Evolutionary conservation across 352 stramenopile genomes (phyloP).

Genomic region (Globisporangium takayamanum): DNA sequence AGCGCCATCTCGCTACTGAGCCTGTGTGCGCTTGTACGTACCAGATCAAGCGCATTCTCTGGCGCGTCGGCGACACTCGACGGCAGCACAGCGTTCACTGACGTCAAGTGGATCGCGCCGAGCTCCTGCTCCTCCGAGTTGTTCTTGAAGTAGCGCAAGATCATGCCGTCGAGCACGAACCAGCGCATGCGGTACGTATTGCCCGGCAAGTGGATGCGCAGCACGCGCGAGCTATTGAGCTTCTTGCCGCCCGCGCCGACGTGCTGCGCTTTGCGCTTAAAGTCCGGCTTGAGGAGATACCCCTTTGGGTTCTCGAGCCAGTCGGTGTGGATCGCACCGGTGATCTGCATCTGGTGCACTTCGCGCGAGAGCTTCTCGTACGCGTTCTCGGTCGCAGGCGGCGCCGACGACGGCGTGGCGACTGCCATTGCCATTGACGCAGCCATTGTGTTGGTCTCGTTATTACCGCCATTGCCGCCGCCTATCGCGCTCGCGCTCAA

Average conservation of each 20-base stretch:
- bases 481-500: slow-evolving; percentile 42
- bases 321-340: slow-evolving; percentile 83
- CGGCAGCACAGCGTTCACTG: slow-evolving; percentile 80
- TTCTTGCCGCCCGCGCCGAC: slow-evolving; percentile 83
- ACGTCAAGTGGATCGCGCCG: slow-evolving; percentile 82
- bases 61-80: slow-evolving; percentile 86
- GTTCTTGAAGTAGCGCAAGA: slow-evolving; percentile 85
- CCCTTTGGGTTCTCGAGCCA: slow-evolving; percentile 88
- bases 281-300: slow-evolving; percentile 84
- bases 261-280: slow-evolving; percentile 84
- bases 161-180: slow-evolving; percentile 88
- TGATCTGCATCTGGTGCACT: slow-evolving; percentile 87
- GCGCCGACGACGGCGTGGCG: slow-evolving; percentile 16
- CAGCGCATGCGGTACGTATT: slow-evolving; percentile 77
- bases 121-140: slow-evolving; percentile 84
- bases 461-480: slow-evolving; percentile 20
- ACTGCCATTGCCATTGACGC: slow-evolving; percentile 7
- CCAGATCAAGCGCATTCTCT: slow-evolving; percentile 78
- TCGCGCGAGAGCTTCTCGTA: slow-evolving; percentile 89
- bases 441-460: slow-evolving; percentile 11
- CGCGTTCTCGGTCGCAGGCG: slow-evolving; percentile 56
- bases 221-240: slow-evolving; percentile 67
- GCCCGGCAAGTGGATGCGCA: slow-evolving; percentile 73
- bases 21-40: slow-evolving; percentile 10
- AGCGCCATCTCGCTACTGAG: neutral